Percentiles rank a stretch among this genome's conserved stretches.
Conservation (phyloP, 768 basidiomycete genomes). For the Auricularia cornea region DNA sequence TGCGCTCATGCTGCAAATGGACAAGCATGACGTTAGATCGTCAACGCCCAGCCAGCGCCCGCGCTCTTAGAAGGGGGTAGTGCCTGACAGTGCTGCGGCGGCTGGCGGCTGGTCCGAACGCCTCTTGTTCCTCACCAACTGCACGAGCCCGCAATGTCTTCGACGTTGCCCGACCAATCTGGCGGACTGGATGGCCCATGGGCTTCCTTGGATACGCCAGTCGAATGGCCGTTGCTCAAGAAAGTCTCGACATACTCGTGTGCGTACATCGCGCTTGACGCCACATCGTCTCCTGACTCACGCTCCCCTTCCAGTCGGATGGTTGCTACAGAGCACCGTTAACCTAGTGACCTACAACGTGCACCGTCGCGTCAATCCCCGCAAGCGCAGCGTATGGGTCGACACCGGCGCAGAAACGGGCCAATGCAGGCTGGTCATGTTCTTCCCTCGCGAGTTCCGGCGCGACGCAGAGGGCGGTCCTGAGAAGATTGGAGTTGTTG, state of each 20-base stretch:
- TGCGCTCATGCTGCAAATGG: too few relatives aligned
- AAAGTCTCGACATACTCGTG: neutral
- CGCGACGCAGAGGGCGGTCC: neutral
- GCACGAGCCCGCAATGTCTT: too few relatives aligned
- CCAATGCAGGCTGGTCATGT: neutral
- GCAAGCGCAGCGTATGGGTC: neutral
- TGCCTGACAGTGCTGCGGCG: too few relatives aligned
- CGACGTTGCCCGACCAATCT: too few relatives aligned
- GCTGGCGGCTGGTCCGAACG: too few relatives aligned
- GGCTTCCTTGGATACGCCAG: neutral
- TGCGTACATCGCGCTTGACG: neutral
- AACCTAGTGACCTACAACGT: neutral
- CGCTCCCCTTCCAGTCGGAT: neutral
- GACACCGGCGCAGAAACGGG: neutral
- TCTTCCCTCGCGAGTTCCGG: neutral
- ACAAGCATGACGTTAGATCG: too few relatives aligned
- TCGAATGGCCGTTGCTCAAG: neutral
- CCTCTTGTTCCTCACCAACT: too few relatives aligned
- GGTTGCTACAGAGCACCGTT: neutral
- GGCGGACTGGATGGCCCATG: neutral
- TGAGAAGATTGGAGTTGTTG: slow-evolving; percentile 1
- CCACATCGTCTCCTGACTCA: neutral
- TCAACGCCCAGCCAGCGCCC: too few relatives aligned
- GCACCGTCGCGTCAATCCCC: neutral
- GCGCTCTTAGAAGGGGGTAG: too few relatives aligned